phyloP scores from a whole-genome alignment of 345 rosid species.

The Eucalyptus virginea region DNA sequence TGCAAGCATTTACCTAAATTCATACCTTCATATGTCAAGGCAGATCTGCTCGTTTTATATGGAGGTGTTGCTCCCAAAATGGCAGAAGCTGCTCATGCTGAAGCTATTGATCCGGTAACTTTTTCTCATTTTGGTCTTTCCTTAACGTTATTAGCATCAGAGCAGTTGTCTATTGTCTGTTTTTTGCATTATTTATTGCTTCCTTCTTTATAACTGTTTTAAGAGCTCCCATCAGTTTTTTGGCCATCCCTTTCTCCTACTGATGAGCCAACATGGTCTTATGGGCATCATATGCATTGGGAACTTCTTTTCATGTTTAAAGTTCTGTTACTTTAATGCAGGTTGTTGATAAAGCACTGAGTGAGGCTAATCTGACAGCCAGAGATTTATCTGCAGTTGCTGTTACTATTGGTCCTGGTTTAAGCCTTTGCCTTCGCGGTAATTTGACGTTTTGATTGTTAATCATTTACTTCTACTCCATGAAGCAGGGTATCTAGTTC shows the following conservation, averaged over 20 bases:
- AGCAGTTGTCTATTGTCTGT: background rate
- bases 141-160: background rate
- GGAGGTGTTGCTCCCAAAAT: constrained; percentile 96
- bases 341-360: constrained; percentile 87
- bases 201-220: background rate
- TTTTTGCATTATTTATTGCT: background rate
- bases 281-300: background rate
- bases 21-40: constrained; percentile 25
- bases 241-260: background rate
- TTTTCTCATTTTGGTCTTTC: background rate
- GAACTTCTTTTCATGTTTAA: background rate
- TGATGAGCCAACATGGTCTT: background rate
- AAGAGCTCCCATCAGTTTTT: background rate
- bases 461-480: background rate
- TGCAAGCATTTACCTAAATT: background rate
- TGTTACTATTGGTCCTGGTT: constrained; percentile 98
- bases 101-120: constrained; percentile 67
- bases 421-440: constrained; percentile 95
- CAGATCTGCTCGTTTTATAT: constrained; percentile 71
- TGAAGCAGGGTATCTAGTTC: background rate
- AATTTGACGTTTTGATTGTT: background rate
- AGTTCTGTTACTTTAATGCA: constrained; percentile 5
- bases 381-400: constrained; percentile 85
- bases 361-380: constrained; percentile 53
- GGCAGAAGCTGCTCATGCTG: constrained; percentile 89